phyloP scores from a whole-genome alignment of 495 filamentous ascomycete genomes.

The Clavariopsis aquatica region DNA sequence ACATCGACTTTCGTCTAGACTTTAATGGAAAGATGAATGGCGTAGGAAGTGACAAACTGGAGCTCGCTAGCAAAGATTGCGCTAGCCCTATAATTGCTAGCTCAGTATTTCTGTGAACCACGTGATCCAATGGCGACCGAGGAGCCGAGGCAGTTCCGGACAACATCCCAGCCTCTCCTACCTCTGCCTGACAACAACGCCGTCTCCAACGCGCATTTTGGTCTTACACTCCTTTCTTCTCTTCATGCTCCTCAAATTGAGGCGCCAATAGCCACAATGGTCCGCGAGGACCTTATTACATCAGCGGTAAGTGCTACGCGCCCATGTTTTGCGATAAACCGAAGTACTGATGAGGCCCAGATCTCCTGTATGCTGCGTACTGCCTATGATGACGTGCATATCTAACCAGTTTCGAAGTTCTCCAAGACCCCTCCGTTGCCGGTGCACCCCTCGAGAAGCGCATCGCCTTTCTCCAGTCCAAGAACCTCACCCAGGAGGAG shows the following conservation, averaged over 20 bases:
- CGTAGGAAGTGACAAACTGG: background rate
- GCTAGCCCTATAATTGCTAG: background rate
- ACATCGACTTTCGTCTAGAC: background rate
- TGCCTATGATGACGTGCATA: background rate
- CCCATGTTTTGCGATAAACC: background rate
- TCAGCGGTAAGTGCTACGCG: constrained; percentile 42
- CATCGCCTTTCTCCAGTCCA: constrained; percentile 89
- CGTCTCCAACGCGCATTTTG: background rate
- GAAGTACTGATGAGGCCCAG: constrained; percentile 49
- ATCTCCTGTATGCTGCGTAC: constrained; percentile 50
- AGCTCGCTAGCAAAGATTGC: background rate
- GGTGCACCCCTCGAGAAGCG: constrained; percentile 88
- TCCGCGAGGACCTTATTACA: constrained; percentile 48
- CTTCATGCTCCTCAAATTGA: constrained; percentile 1
- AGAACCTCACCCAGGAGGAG: constrained; percentile 96
- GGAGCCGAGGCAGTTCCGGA: constrained; percentile 24
- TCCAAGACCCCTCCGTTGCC: constrained; percentile 90
- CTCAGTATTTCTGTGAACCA: background rate
- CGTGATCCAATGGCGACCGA: background rate
- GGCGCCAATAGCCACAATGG: constrained; percentile 38
- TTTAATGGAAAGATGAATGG: background rate
- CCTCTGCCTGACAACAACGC: constrained; percentile 2
- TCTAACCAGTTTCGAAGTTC: constrained; percentile 57
- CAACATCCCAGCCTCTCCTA: constrained; percentile 15
- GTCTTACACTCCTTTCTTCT: background rate